Conservation (phyloP, 352 stramenopile species). For the Phytophthora kernoviae region DNA sequence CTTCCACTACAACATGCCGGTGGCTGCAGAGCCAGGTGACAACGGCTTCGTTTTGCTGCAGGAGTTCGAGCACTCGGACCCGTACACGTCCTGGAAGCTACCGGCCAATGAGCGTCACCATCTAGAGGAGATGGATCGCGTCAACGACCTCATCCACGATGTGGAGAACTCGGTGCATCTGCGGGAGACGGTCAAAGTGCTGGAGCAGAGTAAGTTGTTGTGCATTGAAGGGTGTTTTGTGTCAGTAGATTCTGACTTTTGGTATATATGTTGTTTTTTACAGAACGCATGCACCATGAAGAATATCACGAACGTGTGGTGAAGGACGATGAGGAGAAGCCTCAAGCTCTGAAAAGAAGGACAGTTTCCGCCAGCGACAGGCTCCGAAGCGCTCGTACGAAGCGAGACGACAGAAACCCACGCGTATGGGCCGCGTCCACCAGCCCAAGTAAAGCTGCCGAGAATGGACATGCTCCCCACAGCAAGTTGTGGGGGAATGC, state of each 20-base stretch:
- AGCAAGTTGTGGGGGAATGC: neutral
- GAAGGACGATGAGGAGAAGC: slow-evolving; percentile 60
- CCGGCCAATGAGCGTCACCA: slow-evolving; percentile 60
- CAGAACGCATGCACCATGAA: slow-evolving; percentile 59
- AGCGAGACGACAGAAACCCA: slow-evolving; percentile 51
- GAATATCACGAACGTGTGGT: slow-evolving; percentile 63
- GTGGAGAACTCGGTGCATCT: slow-evolving; percentile 73
- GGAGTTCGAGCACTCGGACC: slow-evolving; percentile 65
- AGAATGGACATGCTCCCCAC: neutral
- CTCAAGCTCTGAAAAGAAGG: slow-evolving; percentile 51
- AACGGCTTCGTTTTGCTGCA: slow-evolving; percentile 76
- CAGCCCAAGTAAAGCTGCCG: slow-evolving; percentile 56
- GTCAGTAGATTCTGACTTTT: neutral
- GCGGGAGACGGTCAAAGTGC: slow-evolving; percentile 57
- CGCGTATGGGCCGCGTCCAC: slow-evolving; percentile 64
- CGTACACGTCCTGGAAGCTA: slow-evolving; percentile 43
- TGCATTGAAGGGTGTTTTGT: neutral
- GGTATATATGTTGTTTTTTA: neutral
- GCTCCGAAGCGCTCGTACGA: slow-evolving; percentile 51
- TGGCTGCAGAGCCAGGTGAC: slow-evolving; percentile 60
- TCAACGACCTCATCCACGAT: slow-evolving; percentile 75
- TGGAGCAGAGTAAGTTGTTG: slow-evolving; percentile 51
- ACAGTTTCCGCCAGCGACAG: slow-evolving; percentile 44
- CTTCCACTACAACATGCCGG: slow-evolving; percentile 77
- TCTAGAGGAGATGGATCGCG: slow-evolving; percentile 75